Evolutionary conservation across 2,329 filamentous ascomycete genomes (phyloP).

Genomic region (Neoscytalidium dimidiatum): DNA sequence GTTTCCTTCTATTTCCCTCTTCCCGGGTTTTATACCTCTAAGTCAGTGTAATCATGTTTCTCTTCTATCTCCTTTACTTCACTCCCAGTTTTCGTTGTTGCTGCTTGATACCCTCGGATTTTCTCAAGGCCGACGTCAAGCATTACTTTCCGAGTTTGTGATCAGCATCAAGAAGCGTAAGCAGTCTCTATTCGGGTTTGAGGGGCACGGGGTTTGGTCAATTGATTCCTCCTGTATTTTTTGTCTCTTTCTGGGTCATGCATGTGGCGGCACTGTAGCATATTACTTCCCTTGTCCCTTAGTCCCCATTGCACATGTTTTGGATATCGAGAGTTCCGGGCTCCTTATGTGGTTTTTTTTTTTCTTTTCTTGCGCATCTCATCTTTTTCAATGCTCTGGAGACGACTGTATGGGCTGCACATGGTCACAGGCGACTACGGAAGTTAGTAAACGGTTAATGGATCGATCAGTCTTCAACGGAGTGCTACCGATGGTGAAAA

Average conservation of each 20-base stretch:
- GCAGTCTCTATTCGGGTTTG: background rate
- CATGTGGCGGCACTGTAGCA: conserved; percentile 3
- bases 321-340: background rate
- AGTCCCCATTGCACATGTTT: background rate
- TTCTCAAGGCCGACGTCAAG: background rate
- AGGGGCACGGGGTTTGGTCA: background rate
- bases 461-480: background rate
- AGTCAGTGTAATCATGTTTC: conserved; percentile 3
- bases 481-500: background rate
- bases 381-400: background rate
- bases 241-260: background rate
- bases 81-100: background rate
- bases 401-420: background rate
- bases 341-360: background rate
- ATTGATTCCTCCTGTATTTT: background rate
- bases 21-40: conserved; percentile 15
- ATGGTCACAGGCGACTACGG: background rate
- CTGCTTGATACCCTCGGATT: conserved; percentile 17
- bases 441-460: conserved; percentile 5
- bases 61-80: background rate
- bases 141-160: conserved; percentile 9
- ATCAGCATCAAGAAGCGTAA: conserved; percentile 7
- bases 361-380: background rate
- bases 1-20: background rate
- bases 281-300: background rate